These are phyloP conservation scores for Thymus mandschuricus DNA, from an alignment of 257 asterid genomes.

Conservation along the genomic window DNA sequence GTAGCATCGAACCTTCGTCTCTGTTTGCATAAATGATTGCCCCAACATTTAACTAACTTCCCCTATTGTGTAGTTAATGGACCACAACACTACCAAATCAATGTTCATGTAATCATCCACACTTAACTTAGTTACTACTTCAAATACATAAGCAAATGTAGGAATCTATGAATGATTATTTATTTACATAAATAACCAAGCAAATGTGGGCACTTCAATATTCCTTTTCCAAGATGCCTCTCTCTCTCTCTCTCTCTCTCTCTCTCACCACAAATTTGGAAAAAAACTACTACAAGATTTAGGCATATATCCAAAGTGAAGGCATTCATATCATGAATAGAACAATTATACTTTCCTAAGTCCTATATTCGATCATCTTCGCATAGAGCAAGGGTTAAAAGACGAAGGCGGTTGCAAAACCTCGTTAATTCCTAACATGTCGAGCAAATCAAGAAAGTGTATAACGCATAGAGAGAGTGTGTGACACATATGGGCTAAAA, in stretches of 20 bases:
- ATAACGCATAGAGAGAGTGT: slow-evolving; percentile 16
- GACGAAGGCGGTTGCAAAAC: neutral
- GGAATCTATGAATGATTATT: slow-evolving; percentile 23
- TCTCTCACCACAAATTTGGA: neutral
- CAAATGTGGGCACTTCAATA: slow-evolving; percentile 12
- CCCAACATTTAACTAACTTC: slow-evolving; percentile 18
- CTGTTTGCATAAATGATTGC: slow-evolving; percentile 4
- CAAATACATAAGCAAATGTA: slow-evolving; percentile 1
- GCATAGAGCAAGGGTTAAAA: neutral
- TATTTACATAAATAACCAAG: slow-evolving; percentile 22
- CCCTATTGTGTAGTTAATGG: neutral
- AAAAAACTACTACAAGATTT: neutral
- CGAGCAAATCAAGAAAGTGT: neutral
- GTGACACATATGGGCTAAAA: neutral
- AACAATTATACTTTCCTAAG: neutral
- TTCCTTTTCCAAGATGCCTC: slow-evolving; percentile 4
- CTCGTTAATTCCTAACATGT: neutral
- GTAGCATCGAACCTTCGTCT: neutral
- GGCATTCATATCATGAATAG: neutral
- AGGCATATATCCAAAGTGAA: neutral
- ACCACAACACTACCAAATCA: slow-evolving; percentile 17
- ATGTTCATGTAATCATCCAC: neutral
- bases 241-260: too few species aligned
- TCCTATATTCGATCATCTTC: slow-evolving; percentile 7
- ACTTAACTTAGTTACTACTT: slow-evolving; percentile 28